Conservation (phyloP, 305 asterid genomes). For the Rubia balearica region DNA sequence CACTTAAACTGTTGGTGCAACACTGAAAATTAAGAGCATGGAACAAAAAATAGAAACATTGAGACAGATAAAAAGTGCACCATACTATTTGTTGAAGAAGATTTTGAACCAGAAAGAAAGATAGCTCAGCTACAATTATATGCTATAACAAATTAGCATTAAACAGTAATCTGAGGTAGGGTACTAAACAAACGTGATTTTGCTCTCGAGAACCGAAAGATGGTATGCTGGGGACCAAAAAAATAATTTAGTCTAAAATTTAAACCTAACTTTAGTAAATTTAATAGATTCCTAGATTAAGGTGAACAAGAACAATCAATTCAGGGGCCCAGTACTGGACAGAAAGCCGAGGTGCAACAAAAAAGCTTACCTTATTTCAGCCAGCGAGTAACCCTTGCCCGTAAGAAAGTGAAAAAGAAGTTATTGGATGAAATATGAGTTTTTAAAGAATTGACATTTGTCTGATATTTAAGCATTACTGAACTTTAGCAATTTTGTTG, state of each 20-base stretch:
- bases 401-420: slow-evolving; percentile 9
- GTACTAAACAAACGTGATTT: too few relatives aligned
- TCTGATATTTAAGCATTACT: background rate
- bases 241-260: too few relatives aligned
- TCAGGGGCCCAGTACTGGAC: background rate
- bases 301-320: background rate
- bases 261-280: too few relatives aligned
- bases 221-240: too few relatives aligned
- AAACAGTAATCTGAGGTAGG: too few relatives aligned
- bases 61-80: background rate
- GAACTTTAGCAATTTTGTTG: background rate
- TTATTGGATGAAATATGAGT: background rate
- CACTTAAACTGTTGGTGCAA: background rate
- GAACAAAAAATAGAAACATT: background rate
- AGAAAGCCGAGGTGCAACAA: background rate
- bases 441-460: background rate
- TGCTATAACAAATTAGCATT: background rate
- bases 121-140: slow-evolving; percentile 2
- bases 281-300: too few relatives aligned
- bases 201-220: too few relatives aligned
- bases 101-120: slow-evolving; percentile 60
- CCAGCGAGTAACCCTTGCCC: slow-evolving; percentile 44
- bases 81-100: slow-evolving; percentile 95
- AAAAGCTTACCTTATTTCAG: slow-evolving; percentile 38
- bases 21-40: background rate